Conservation (phyloP, 2,329 filamentous ascomycete species). For the Xylaria polymorpha region DNA sequence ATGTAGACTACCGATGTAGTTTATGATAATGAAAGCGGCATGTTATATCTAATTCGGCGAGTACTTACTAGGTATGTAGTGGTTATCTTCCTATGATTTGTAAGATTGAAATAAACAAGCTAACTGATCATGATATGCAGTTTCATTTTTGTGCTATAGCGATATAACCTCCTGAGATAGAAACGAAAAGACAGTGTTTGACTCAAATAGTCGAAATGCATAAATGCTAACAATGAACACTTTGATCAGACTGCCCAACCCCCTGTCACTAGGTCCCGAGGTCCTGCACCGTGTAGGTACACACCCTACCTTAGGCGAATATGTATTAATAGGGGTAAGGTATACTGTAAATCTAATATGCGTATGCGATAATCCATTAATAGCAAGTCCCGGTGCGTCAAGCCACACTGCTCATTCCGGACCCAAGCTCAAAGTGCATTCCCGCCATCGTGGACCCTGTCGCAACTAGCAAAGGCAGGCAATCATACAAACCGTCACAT, state of each 20-base stretch:
- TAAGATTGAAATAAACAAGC: background rate
- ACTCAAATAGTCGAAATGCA: background rate
- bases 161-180: no score
- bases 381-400: background rate
- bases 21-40: conserved; percentile 21
- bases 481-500: conserved; percentile 1
- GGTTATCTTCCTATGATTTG: background rate
- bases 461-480: background rate
- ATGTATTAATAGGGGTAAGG: conserved; percentile 13
- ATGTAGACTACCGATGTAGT: background rate
- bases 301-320: conserved; percentile 1
- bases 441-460: background rate
- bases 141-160: background rate
- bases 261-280: background rate
- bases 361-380: conserved; percentile 10
- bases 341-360: no score
- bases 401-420: conserved; percentile 1
- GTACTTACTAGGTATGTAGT: background rate
- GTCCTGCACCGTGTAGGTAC: no score
- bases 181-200: background rate
- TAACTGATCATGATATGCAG: background rate
- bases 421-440: conserved; percentile 15
- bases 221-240: background rate
- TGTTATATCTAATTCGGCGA: conserved; percentile 1
- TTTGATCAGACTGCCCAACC: conserved; percentile 18